Percentiles rank a stretch among this genome's conserved stretches.
Evolutionary conservation across 106 monocot species (phyloP).

Genomic region (Xerophyta viscosa): DNA sequence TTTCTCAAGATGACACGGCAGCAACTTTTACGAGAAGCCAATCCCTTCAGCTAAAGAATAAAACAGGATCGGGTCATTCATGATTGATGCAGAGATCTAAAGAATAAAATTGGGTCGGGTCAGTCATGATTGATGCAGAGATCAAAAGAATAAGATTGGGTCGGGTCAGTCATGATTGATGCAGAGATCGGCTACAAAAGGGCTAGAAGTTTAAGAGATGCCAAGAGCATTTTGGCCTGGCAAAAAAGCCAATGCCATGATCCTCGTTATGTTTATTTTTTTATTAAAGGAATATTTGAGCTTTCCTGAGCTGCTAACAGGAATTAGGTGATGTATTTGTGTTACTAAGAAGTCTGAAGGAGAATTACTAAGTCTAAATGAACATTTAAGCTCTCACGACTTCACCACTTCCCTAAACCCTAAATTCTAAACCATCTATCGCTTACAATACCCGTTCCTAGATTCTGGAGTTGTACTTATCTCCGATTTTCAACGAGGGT

Average conservation of each 20-base stretch:
- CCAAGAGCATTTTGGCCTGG: conserved; percentile 33
- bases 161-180: conserved; percentile 54
- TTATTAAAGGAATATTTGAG: not conserved
- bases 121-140: conserved; percentile 72
- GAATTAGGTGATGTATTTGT: not conserved
- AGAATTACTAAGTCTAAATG: too few species aligned
- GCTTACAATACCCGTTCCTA: too few species aligned
- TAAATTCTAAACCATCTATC: too few species aligned
- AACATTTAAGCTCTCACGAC: too few species aligned
- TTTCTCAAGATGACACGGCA: conserved; percentile 11
- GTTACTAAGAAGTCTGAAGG: too few species aligned
- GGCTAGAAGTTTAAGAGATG: conserved; percentile 74
- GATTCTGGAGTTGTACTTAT: too few species aligned
- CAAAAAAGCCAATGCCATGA: conserved; percentile 35
- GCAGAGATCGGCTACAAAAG: conserved; percentile 94
- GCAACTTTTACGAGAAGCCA: conserved; percentile 17
- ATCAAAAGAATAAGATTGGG: conserved; percentile 39
- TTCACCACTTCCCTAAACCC: too few species aligned
- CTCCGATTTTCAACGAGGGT: too few species aligned
- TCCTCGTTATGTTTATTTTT: conserved; percentile 1
- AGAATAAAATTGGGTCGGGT: conserved; percentile 35
- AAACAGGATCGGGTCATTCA: conserved; percentile 30
- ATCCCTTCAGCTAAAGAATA: conserved; percentile 34
- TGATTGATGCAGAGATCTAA: too few species aligned
- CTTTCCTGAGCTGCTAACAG: not conserved